A percentile compares a stretch with the other conserved stretches of the same genome.
Conservation (phyloP, 768 basidiomycete species). For the Gloeostereum incarnatum region DNA sequence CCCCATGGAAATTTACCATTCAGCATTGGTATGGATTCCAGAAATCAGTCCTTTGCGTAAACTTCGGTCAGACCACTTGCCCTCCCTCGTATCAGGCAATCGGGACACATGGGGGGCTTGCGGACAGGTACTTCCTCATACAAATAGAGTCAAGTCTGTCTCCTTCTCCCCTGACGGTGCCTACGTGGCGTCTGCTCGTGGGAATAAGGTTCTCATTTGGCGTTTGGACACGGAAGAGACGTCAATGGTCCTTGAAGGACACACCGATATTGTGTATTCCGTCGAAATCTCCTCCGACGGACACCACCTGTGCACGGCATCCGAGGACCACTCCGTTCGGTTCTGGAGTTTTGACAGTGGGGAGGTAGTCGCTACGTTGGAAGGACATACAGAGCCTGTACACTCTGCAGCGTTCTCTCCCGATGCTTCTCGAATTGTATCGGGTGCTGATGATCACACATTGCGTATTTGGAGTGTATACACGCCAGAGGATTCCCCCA, state of each 20-base stretch:
- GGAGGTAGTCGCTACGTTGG: not conserved
- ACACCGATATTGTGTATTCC: not conserved
- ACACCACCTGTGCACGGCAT: not conserved
- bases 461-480: not conserved
- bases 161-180: not conserved
- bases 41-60: not conserved
- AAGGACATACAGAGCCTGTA: not conserved
- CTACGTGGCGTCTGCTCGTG: not conserved
- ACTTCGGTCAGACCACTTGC: not conserved
- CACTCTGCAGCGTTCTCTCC: not conserved
- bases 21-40: not conserved
- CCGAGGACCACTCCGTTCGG: not conserved
- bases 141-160: not conserved
- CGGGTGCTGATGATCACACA: not conserved
- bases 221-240: not conserved
- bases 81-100: not conserved
- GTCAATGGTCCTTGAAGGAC: not conserved
- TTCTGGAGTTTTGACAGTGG: not conserved
- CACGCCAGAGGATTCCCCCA: not conserved
- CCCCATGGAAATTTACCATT: not conserved
- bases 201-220: not conserved
- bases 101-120: not conserved
- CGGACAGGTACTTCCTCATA: not conserved
- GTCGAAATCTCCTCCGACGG: not conserved
- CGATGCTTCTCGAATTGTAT: not conserved